Evolutionary conservation across 352 stramenopile species (phyloP).

Genomic region (Phytophthora meadii): DNA sequence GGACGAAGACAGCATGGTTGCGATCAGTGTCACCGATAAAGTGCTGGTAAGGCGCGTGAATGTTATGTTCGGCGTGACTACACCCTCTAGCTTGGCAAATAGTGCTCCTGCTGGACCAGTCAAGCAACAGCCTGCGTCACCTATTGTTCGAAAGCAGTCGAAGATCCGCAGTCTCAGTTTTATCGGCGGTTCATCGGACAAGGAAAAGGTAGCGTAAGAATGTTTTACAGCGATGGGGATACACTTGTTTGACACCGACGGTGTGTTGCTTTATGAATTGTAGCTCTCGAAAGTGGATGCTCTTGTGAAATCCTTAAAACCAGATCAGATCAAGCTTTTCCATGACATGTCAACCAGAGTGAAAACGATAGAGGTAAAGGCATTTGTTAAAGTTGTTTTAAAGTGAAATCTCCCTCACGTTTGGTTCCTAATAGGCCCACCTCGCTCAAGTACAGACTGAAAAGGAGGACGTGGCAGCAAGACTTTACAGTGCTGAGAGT

Average conservation of each 20-base stretch:
- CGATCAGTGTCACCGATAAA: conserved; percentile 68
- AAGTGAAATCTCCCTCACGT: no score
- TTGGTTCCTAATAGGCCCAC: conserved; percentile 41
- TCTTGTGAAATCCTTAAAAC: conserved; percentile 84
- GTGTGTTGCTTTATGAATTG: neutral
- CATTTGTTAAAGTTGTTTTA: neutral
- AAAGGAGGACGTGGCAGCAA: conserved; percentile 77
- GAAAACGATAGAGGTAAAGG: conserved; percentile 69
- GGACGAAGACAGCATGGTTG: conserved; percentile 76
- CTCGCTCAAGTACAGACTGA: conserved; percentile 74
- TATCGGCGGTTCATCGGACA: conserved; percentile 40
- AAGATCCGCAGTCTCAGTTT: conserved; percentile 47
- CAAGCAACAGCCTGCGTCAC: conserved; percentile 23
- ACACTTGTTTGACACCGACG: neutral
- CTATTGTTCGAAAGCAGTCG: conserved; percentile 21
- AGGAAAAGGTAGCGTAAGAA: conserved; percentile 39
- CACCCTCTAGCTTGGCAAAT: conserved; percentile 34
- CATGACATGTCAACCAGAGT: conserved; percentile 83
- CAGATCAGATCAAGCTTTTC: conserved; percentile 87
- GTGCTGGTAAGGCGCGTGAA: conserved; percentile 65
- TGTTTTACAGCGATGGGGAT: neutral
- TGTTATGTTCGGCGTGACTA: conserved; percentile 66
- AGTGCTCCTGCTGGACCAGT: conserved; percentile 11
- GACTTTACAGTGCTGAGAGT: conserved; percentile 76
- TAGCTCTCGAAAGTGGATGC: conserved; percentile 77